Conservation (phyloP, 2,329 filamentous ascomycete genomes). For the Chrysoporthe austroafricana region DNA sequence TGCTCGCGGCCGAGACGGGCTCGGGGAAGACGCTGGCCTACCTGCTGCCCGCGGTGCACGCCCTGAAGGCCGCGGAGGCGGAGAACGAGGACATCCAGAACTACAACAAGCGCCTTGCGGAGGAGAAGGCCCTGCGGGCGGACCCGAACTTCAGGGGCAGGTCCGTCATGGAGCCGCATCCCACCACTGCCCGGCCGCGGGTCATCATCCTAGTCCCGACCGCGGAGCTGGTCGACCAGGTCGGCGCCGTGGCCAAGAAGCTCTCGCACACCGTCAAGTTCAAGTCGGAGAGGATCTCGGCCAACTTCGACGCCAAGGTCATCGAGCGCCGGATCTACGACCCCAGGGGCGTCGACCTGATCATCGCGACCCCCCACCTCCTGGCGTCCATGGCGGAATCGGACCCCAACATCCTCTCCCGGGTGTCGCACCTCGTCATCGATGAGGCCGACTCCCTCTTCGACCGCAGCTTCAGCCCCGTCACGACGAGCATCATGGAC, state of each 20-base stretch:
- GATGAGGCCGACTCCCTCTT: constrained; percentile 97
- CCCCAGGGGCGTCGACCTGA: constrained; percentile 78
- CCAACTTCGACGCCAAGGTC: constrained; percentile 73
- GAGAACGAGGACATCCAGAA: constrained; percentile 61
- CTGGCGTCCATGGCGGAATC: constrained; percentile 85
- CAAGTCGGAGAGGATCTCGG: constrained; percentile 80
- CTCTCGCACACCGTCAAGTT: constrained; percentile 87
- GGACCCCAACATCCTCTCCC: constrained; percentile 90
- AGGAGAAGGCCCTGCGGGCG: constrained; percentile 60
- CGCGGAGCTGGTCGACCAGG: constrained; percentile 87
- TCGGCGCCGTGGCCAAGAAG: constrained; percentile 77
- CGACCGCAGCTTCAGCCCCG: constrained; percentile 87
- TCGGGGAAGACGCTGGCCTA: constrained; percentile 97
- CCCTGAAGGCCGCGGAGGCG: constrained; percentile 76
- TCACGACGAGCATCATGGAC: constrained; percentile 82
- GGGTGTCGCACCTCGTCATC: constrained; percentile 83
- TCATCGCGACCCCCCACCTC: constrained; percentile 88
- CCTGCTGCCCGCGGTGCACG: constrained; percentile 80
- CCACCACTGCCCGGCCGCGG: constrained; percentile 76
- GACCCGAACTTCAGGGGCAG: constrained; percentile 61
- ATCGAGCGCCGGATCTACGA: constrained; percentile 87
- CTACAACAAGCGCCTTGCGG: constrained; percentile 58
- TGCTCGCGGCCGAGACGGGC: constrained; percentile 93
- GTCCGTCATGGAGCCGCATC: constrained; percentile 70
- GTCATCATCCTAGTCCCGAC: constrained; percentile 90